Percentiles rank a stretch among this genome's conserved stretches.
These are phyloP conservation scores for Diplodia scrobiculata DNA, from an alignment of 2,329 filamentous ascomycete genomes.

Conservation along the genomic window DNA sequence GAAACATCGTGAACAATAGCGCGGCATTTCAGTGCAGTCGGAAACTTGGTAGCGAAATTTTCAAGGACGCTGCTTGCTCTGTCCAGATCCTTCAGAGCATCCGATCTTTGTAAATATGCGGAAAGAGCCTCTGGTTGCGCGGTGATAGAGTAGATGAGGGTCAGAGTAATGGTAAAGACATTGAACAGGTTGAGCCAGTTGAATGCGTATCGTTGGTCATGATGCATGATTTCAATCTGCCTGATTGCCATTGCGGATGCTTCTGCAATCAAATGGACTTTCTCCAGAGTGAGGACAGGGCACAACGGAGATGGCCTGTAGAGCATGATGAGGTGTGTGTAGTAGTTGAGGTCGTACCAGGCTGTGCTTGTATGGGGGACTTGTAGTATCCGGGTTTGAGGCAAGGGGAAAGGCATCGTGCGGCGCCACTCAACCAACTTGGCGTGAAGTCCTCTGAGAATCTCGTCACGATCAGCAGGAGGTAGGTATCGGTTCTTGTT, in stretches of 20 bases:
- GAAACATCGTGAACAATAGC: slow-evolving; percentile 29
- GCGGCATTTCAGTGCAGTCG: slow-evolving; percentile 29
- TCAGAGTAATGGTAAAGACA: slow-evolving; percentile 49
- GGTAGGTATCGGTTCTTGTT: slow-evolving; percentile 30
- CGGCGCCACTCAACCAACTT: slow-evolving; percentile 52
- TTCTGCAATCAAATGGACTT: slow-evolving; percentile 45
- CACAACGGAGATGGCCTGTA: slow-evolving; percentile 52
- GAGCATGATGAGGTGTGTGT: slow-evolving; percentile 51
- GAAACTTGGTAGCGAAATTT: slow-evolving; percentile 29
- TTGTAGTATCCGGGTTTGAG: slow-evolving; percentile 14
- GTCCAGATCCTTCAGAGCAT: slow-evolving; percentile 31
- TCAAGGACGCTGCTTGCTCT: slow-evolving; percentile 30
- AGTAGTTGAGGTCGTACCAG: slow-evolving; percentile 56
- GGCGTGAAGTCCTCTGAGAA: slow-evolving; percentile 44
- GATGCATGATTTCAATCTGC: slow-evolving; percentile 46
- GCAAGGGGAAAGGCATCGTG: slow-evolving; percentile 18
- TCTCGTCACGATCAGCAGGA: slow-evolving; percentile 32
- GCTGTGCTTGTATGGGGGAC: slow-evolving; percentile 50
- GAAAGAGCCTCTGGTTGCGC: slow-evolving; percentile 41
- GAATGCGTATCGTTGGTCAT: slow-evolving; percentile 48
- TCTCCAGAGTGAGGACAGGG: slow-evolving; percentile 43
- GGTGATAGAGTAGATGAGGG: slow-evolving; percentile 50
- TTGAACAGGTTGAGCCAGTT: slow-evolving; percentile 50
- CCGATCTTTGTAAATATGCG: slow-evolving; percentile 29
- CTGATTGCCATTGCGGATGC: slow-evolving; percentile 51